Evolutionary conservation across 495 filamentous ascomycete species (phyloP), one percentile per base, ranked within the genome.

Genomic region (Choiromyces venosus): DNA sequence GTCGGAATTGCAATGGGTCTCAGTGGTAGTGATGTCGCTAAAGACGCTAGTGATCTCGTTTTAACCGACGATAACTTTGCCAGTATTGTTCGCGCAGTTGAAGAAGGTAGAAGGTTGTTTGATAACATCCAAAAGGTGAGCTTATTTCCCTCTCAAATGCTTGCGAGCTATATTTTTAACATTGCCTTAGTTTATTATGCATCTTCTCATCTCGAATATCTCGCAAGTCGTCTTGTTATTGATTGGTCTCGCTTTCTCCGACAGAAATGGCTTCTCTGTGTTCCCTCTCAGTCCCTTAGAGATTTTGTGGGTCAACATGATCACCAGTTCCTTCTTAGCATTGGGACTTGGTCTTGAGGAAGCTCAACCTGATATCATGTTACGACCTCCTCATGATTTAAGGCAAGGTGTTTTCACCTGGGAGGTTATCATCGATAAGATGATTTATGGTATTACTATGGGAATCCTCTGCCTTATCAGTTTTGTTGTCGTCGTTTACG

Each of bases 1-100:
- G 88, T 95, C 44, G 92, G 92, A 76, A 93, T 96, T 80, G 91
- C 92, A 9, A 93, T 95, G 91, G 91, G 91, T 40, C 85, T 89
- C 68, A 85, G 87, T 21, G 92, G 92, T 1, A 91, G 88, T 38
- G 93, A 96, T 81, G 92, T 94, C 33, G 91, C 93, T n/a, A 94
- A 92, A 79, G 91, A 93, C 78, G 92, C 92, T 4, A 90, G 91
- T 0, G 91, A 92, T 74, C 89, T 96, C 81, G 89, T 96, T 19
- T 85, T 96, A 37, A 88, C 89, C 0, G 90, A 93, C 73, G 92
- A 94, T 81, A 94, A 94, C 82, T 96, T 96, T 78, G 92, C 91
- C 19, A 90, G 88, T 2, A 95, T 93, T 66, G 88, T 94, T 37
- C 89, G 83, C 42, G 89, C 86, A 37, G 85, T 91, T 69, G 85